Percentiles rank a stretch among this genome's conserved stretches.
Evolutionary conservation across 2,329 filamentous ascomycete species (phyloP).

Genomic region (Xylariaceae sp.): DNA sequence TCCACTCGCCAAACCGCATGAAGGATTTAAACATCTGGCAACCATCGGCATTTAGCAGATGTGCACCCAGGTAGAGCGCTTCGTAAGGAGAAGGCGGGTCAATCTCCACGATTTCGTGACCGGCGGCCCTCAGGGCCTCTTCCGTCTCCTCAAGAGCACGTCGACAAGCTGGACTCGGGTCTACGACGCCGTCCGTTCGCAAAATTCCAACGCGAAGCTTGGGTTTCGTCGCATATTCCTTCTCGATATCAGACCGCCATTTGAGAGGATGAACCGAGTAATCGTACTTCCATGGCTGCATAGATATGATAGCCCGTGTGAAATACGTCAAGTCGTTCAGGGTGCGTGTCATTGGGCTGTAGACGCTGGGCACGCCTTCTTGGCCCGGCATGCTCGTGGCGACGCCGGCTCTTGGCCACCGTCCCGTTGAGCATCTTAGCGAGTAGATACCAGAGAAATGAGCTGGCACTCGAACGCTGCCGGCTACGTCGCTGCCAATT

Average conservation of each 20-base stretch:
- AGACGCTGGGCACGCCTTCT: constrained; percentile 83
- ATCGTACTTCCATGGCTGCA: constrained; percentile 88
- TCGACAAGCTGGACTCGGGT: constrained; percentile 78
- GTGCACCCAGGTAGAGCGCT: constrained; percentile 70
- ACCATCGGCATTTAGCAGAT: constrained; percentile 81
- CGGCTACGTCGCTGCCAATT: constrained; percentile 86
- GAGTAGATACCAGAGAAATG: constrained; percentile 89
- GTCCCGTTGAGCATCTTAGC: constrained; percentile 78
- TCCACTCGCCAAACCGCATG: constrained; percentile 72
- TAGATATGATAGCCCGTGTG: constrained; percentile 68
- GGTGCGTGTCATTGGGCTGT: constrained; percentile 87
- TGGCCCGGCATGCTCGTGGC: constrained; percentile 88
- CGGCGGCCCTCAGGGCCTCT: constrained; percentile 62
- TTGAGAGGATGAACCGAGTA: constrained; percentile 78
- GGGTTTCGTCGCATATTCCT: constrained; percentile 57
- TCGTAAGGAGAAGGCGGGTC: constrained; percentile 68
- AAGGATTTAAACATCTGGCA: constrained; percentile 74
- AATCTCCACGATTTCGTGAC: constrained; percentile 67
- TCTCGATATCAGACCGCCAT: constrained; percentile 63
- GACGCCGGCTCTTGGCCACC: constrained; percentile 83
- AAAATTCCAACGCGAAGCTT: constrained; percentile 71
- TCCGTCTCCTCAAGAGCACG: constrained; percentile 71
- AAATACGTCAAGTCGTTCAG: constrained; percentile 82
- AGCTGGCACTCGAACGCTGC: constrained; percentile 79
- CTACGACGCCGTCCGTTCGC: constrained; percentile 75